These are phyloP conservation scores for Lactarius psammicola DNA, from an alignment of 768 basidiomycete species.

Conservation along the genomic window DNA sequence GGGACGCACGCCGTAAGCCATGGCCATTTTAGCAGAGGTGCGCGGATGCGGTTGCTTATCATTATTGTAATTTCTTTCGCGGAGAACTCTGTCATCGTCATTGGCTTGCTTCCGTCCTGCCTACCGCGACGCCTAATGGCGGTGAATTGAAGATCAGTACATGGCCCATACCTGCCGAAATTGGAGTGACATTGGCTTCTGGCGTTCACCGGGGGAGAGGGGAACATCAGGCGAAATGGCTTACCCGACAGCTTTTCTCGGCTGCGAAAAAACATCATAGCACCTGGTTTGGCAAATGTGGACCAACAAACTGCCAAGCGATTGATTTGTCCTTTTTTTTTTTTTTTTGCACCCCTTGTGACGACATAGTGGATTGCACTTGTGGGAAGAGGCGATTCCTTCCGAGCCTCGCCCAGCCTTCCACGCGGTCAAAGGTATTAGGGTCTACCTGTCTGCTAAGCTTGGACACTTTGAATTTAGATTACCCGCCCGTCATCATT, in stretches of 20 bases:
- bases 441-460: slow-evolving; percentile 8
- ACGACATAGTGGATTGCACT: slow-evolving; percentile 18
- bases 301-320: slow-evolving; percentile 11
- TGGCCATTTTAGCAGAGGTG: slow-evolving; percentile 17
- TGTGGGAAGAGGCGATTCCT: slow-evolving; percentile 11
- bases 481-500: neutral
- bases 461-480: slow-evolving; percentile 1
- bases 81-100: slow-evolving; percentile 6
- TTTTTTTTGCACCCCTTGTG: neutral
- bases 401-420: slow-evolving; percentile 23
- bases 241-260: slow-evolving; percentile 17
- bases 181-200: slow-evolving; percentile 20
- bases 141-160: slow-evolving; percentile 22
- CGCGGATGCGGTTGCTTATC: slow-evolving; percentile 7
- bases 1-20: slow-evolving; percentile 27
- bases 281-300: slow-evolving; percentile 14
- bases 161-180: slow-evolving; percentile 19
- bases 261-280: slow-evolving; percentile 13
- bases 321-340: slow-evolving; percentile 1
- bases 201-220: slow-evolving; percentile 18
- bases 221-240: slow-evolving; percentile 11
- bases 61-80: slow-evolving; percentile 10
- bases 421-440: slow-evolving; percentile 13
- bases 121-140: slow-evolving; percentile 15
- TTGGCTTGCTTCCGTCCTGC: neutral